Conservation (phyloP, 306 rosid species). For the Styphnolobium japonicum region DNA sequence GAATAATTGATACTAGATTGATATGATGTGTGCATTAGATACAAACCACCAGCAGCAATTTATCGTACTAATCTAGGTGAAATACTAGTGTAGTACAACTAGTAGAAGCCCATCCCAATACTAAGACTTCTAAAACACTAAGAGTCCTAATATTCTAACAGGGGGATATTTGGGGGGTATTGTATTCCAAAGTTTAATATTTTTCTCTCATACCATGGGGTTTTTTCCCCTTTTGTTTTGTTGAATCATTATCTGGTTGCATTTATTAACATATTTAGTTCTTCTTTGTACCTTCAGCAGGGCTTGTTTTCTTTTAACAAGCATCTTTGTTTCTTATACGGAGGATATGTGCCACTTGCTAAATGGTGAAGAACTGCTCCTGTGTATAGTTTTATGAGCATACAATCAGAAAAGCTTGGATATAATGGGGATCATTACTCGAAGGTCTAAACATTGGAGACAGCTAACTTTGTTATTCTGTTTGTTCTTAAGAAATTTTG, state of each 20-base stretch:
- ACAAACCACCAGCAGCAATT: too few relatives aligned
- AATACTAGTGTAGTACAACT: not conserved
- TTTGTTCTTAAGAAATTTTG: not conserved
- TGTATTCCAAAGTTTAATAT: not conserved
- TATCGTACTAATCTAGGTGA: too few relatives aligned
- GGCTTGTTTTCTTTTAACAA: conserved; percentile 31
- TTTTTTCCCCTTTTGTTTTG: not conserved
- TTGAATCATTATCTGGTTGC: conserved; percentile 26
- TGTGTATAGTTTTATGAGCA: conserved; percentile 38
- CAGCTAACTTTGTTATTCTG: conserved; percentile 13
- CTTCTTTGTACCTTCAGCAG: conserved; percentile 36
- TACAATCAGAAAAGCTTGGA: conserved; percentile 48
- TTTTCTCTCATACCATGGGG: not conserved
- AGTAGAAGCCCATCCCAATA: not conserved
- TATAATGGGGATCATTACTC: conserved; percentile 74
- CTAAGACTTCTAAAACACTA: not conserved
- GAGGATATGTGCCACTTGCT: conserved; percentile 36
- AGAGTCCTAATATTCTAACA: not conserved
- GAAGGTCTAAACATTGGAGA: conserved; percentile 56
- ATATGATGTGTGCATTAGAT: too few relatives aligned
- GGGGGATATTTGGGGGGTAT: not conserved
- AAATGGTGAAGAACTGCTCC: conserved; percentile 46
- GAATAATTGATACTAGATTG: too few relatives aligned
- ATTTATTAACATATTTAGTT: conserved; percentile 28
- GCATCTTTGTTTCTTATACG: conserved; percentile 21